Conservation (phyloP, 768 basidiomycete species). For the Boletus subparvulus region DNA sequence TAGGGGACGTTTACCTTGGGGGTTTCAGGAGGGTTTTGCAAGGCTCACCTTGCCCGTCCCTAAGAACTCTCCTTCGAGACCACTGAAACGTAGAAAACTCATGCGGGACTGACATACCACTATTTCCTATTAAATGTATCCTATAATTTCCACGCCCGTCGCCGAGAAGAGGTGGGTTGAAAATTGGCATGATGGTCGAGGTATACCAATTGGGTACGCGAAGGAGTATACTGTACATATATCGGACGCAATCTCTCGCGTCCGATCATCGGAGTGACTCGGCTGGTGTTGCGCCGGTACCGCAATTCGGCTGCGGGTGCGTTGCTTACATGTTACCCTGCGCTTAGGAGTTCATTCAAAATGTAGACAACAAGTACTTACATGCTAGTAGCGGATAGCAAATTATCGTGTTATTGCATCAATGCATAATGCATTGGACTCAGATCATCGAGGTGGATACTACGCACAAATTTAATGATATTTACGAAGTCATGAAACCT, state of each 20-base stretch:
- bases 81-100: background rate
- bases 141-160: conserved; percentile 47
- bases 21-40: too few species aligned
- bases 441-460: background rate
- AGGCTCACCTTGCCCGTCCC: conserved; percentile 42
- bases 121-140: conserved; percentile 52
- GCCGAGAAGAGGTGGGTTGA: conserved; percentile 35
- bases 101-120: conserved; percentile 37
- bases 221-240: background rate
- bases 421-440: background rate
- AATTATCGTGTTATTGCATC: too few species aligned
- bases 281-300: too few species aligned
- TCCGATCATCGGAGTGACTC: too few species aligned
- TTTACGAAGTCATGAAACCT: conserved; percentile 49
- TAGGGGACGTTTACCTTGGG: conserved; percentile 17
- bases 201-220: background rate
- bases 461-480: background rate
- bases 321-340: too few species aligned
- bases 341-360: too few species aligned
- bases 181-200: conserved; percentile 12
- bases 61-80: conserved; percentile 9
- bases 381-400: too few species aligned
- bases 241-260: too few species aligned
- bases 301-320: too few species aligned
- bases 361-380: too few species aligned